These are phyloP conservation scores for Saturnispora serradocipensis DNA, from an alignment of 805 yeast species.

Conservation along the genomic window DNA sequence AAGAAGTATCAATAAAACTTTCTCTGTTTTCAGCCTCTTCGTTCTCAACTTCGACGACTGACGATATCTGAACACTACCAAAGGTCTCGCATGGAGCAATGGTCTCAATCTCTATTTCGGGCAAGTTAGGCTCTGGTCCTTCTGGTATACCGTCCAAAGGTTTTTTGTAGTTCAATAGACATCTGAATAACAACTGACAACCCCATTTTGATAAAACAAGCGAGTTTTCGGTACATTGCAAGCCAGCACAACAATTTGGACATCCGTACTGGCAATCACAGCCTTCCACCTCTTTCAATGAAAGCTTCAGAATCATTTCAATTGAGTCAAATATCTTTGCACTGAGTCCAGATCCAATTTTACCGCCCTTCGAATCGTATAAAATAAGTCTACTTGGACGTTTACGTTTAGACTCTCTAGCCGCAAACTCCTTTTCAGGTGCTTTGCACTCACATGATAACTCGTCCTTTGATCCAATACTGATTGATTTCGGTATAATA, in stretches of 20 bases:
- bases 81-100: conserved; percentile 43
- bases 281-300: conserved; percentile 46
- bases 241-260: conserved; percentile 79
- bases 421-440: conserved; percentile 90
- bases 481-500: conserved; percentile 62
- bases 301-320: conserved; percentile 52
- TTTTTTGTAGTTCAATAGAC: conserved; percentile 46
- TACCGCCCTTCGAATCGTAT: conserved; percentile 77
- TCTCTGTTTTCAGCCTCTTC: conserved; percentile 10
- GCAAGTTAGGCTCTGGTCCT: conserved; percentile 76
- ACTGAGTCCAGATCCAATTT: conserved; percentile 69
- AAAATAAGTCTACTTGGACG: conserved; percentile 85
- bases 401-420: conserved; percentile 55
- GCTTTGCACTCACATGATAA: conserved; percentile 93
- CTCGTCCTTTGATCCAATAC: conserved; percentile 61
- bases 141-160: conserved; percentile 42
- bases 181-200: conserved; percentile 57
- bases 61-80: conserved; percentile 45
- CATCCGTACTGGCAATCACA: conserved; percentile 69
- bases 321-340: conserved; percentile 73
- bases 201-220: conserved; percentile 84
- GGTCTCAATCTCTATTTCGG: conserved; percentile 59
- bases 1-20: no score
- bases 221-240: conserved; percentile 72
- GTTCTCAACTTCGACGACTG: conserved; percentile 48